These are phyloP conservation scores for Fraxinus baroniana DNA, from an alignment of 305 asterid species.

Conservation along the genomic window DNA sequence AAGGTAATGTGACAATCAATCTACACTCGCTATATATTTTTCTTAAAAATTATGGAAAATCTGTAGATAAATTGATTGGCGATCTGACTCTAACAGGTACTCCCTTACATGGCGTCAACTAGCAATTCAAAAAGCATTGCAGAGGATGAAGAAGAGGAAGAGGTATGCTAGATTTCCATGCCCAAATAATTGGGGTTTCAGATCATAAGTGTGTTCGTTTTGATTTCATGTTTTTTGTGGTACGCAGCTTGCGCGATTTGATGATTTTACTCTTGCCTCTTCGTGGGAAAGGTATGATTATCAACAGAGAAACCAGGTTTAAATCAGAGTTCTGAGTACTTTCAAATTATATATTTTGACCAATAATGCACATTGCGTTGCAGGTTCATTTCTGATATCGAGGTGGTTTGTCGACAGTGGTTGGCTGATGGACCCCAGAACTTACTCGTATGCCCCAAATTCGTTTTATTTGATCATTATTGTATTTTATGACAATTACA, in stretches of 20 bases:
- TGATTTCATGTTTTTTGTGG: constrained; percentile 3
- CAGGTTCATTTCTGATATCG: constrained; percentile 91
- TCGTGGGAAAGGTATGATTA: constrained; percentile 79
- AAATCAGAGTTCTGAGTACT: constrained; percentile 3
- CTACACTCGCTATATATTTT: too few relatives aligned
- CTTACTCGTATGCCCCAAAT: constrained; percentile 56
- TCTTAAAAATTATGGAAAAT: not conserved
- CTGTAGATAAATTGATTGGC: not conserved
- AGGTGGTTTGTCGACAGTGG: constrained; percentile 95
- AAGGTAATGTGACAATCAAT: not conserved
- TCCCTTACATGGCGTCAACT: constrained; percentile 33
- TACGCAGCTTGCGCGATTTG: constrained; percentile 80
- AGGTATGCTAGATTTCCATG: constrained; percentile 25
- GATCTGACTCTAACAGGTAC: not conserved
- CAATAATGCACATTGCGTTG: constrained; percentile 4
- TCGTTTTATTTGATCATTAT: constrained; percentile 11
- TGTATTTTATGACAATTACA: not conserved
- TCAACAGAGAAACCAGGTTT: not conserved
- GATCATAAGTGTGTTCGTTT: not conserved
- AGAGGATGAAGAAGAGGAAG: constrained; percentile 42
- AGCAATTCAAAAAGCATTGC: constrained; percentile 32
- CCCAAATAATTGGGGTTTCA: not conserved
- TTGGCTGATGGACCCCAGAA: constrained; percentile 78
- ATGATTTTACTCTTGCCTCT: constrained; percentile 88
- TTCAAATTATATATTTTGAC: constrained; percentile 19